A percentile compares a stretch with the other conserved stretches of the same genome.
phyloP scores from a whole-genome alignment of 148 eudicot genomes.

The Amaranthus hypochondriacus region DNA sequence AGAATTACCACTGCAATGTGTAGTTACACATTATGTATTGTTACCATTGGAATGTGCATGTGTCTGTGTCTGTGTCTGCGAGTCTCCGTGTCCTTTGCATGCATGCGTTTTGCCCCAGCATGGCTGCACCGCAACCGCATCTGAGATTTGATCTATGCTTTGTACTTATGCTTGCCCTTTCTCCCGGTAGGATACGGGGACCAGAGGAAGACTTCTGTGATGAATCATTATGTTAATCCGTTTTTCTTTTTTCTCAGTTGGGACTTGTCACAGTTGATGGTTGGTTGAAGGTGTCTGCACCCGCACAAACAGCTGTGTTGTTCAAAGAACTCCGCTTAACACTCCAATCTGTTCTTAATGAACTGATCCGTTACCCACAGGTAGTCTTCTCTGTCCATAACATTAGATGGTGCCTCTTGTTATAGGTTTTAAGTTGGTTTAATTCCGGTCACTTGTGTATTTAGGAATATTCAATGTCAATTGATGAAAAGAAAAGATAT shows the following conservation, averaged over 20 bases:
- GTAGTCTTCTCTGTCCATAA: conserved; percentile 28
- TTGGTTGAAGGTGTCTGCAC: conserved; percentile 86
- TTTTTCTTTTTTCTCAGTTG: conserved; percentile 41
- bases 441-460: background rate
- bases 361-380: conserved; percentile 79
- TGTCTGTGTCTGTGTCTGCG: background rate
- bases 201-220: background rate
- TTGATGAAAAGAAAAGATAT: background rate
- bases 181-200: background rate
- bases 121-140: background rate
- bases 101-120: background rate
- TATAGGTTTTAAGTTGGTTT: background rate
- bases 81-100: background rate
- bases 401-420: background rate
- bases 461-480: background rate
- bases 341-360: conserved; percentile 73
- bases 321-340: conserved; percentile 85
- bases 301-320: conserved; percentile 95
- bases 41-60: background rate
- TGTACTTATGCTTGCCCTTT: background rate
- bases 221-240: background rate
- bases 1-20: too few relatives aligned
- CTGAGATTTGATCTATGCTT: background rate
- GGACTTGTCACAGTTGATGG: conserved; percentile 74
- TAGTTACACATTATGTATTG: background rate